Conservation (phyloP, 1,139 yeast genomes). For the Waltiozyma sp. region DNA sequence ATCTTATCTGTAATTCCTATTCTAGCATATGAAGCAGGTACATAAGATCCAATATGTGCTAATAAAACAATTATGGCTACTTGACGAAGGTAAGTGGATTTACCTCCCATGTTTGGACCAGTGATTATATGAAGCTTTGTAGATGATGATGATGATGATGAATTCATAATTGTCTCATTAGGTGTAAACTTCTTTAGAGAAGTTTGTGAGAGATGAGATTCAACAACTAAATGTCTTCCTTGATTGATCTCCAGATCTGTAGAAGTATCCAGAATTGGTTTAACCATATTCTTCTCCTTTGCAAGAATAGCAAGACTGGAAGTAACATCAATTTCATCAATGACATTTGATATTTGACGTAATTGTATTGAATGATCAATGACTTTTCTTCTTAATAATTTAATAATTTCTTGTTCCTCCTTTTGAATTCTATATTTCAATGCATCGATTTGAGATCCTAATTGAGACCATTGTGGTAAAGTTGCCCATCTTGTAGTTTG, state of each 20-base stretch:
- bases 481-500: constrained; percentile 23
- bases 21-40: constrained; percentile 66
- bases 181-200: constrained; percentile 40
- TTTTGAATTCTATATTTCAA: constrained; percentile 16
- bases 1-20: constrained; percentile 79
- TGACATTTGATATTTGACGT: constrained; percentile 20
- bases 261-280: constrained; percentile 53
- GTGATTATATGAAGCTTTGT: constrained; percentile 59
- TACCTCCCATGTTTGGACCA: constrained; percentile 98
- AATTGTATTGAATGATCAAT: constrained; percentile 19
- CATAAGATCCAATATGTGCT: constrained; percentile 85
- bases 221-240: constrained; percentile 89
- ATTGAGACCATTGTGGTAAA: constrained; percentile 24
- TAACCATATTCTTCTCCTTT: constrained; percentile 45
- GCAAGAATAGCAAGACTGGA: constrained; percentile 67
- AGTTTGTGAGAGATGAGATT: constrained; percentile 34
- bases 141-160: background rate
- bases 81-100: constrained; percentile 81
- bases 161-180: constrained; percentile 31
- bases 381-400: constrained; percentile 19
- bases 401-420: constrained; percentile 22
- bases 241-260: constrained; percentile 33
- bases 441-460: constrained; percentile 23
- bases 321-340: constrained; percentile 66
- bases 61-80: constrained; percentile 74